A percentile compares a stretch with the other conserved stretches of the same genome.
Conservation (phyloP, 768 basidiomycete genomes). For the Kwoniella europaea region DNA sequence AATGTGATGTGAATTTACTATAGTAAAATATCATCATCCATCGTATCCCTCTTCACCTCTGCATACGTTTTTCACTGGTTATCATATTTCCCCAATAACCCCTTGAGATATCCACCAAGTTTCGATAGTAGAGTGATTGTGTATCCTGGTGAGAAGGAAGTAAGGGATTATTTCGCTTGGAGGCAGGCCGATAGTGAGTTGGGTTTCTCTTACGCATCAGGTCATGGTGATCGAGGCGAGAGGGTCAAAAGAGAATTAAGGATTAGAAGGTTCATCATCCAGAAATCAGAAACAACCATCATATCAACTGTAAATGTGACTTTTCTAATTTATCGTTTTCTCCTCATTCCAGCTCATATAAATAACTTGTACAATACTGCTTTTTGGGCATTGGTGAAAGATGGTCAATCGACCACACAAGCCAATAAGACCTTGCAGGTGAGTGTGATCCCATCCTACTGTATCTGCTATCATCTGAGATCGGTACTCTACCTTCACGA, state of each 20-base stretch:
- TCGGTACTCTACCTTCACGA: background rate
- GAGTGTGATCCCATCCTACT: conserved; percentile 25
- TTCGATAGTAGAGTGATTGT: conserved; percentile 88
- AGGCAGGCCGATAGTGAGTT: conserved; percentile 89
- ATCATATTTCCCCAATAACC: conserved; percentile 69
- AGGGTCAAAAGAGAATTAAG: no score
- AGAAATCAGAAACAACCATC: no score
- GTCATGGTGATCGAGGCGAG: no score
- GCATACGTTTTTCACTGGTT: conserved; percentile 87
- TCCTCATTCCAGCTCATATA: conserved; percentile 73
- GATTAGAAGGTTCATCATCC: no score
- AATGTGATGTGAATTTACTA: conserved; percentile 29
- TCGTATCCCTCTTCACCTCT: conserved; percentile 88
- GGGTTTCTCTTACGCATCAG: background rate
- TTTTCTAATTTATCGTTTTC: background rate
- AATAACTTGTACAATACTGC: conserved; percentile 96
- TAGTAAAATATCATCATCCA: conserved; percentile 81
- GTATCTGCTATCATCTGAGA: background rate
- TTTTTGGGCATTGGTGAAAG: conserved; percentile 92
- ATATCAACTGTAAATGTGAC: background rate
- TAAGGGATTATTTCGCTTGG: conserved; percentile 95
- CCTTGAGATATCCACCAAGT: conserved; percentile 80
- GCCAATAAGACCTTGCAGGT: conserved; percentile 83
- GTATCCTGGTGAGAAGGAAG: conserved; percentile 73
- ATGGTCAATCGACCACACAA: conserved; percentile 74